phyloP scores from a whole-genome alignment of 2,329 filamentous ascomycete genomes.

The Fusarium oxysporum region DNA sequence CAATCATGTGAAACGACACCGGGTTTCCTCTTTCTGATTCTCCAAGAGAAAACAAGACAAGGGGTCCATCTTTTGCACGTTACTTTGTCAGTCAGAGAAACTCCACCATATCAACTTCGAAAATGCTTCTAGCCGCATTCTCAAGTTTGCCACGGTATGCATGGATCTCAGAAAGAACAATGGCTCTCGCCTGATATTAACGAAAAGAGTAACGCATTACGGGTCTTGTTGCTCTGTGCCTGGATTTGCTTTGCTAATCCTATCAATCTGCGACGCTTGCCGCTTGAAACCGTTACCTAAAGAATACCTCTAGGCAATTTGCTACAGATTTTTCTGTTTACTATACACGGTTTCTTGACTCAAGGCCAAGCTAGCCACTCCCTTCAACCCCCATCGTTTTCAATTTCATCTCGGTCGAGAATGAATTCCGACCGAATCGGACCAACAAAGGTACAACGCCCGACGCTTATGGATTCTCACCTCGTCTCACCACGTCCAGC shows the following conservation, averaged over 20 bases:
- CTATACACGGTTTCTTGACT: constrained; percentile 2
- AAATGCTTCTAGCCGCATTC: constrained; percentile 40
- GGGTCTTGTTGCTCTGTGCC: constrained; percentile 25
- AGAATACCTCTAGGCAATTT: constrained; percentile 7
- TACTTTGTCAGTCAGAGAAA: background rate
- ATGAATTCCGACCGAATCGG: constrained; percentile 22
- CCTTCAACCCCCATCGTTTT: constrained; percentile 2
- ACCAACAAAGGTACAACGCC: constrained; percentile 20
- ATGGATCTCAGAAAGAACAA: constrained; percentile 23
- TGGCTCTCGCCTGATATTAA: constrained; percentile 32
- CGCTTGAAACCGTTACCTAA: constrained; percentile 34
- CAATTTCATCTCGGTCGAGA: constrained; percentile 22
- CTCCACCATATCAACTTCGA: constrained; percentile 33
- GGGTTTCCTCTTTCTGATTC: constrained; percentile 23
- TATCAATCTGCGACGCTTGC: constrained; percentile 33
- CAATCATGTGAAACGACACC: constrained; percentile 34
- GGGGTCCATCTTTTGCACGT: constrained; percentile 12
- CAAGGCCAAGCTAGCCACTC: background rate
- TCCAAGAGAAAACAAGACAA: constrained; percentile 25
- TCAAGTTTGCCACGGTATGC: constrained; percentile 38
- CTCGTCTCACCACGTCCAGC: constrained; percentile 7
- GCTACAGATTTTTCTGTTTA: background rate
- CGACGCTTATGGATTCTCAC: constrained; percentile 9
- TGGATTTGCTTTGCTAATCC: constrained; percentile 31
- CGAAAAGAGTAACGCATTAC: constrained; percentile 30